Evolutionary conservation across 1,139 yeast genomes (phyloP), one percentile per base, ranked within the genome.

Genomic region (Hansenula anomala): DNA sequence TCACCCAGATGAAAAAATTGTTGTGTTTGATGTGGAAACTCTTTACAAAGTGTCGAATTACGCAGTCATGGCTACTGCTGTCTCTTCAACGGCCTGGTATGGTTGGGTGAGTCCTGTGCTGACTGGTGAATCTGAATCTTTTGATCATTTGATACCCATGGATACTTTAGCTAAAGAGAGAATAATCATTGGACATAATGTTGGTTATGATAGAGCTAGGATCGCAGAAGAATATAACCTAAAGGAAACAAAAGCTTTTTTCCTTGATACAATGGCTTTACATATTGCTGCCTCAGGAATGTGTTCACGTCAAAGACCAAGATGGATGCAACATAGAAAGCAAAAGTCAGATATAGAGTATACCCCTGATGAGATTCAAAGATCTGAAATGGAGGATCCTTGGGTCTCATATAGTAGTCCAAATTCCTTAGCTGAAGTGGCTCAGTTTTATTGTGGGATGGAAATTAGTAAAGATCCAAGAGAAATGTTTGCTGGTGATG

Each of bases 241-340:
- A 28, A 61, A 67, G 29, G 75, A 71, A 36, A 70, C 95, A 0
- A 78, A 81, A 51, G 85, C 86, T 2, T 89, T 88, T 59, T 94
- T 69, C 54, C 50, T 94, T 41, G 99, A 94, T 59, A 92, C 96
- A 1, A 85, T 92, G 92, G 82, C 97, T 1, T 66, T 94, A 19
- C 98, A 94, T 62, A 80, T 90, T 28, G 95, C 97, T 0, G 79
- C 80, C 1, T 80, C 86, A 37, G 99, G 99, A 0, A 83, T 94
- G 73, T 87, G 97, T 56, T 86, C 97, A 1, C 79, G 88, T 49
- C 98, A 94, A 56, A 65, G 97, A 44, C 84, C 90, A 0, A 69
- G 73, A 19, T 94, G 94, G 89, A 64, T 77, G 54, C 80, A 78
- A 47, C 80, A 75, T 54, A 73, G 71, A 42, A 78, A 76, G 50